Evolutionary conservation across 1,139 yeast species (phyloP).

Genomic region (Ashbya aceris): DNA sequence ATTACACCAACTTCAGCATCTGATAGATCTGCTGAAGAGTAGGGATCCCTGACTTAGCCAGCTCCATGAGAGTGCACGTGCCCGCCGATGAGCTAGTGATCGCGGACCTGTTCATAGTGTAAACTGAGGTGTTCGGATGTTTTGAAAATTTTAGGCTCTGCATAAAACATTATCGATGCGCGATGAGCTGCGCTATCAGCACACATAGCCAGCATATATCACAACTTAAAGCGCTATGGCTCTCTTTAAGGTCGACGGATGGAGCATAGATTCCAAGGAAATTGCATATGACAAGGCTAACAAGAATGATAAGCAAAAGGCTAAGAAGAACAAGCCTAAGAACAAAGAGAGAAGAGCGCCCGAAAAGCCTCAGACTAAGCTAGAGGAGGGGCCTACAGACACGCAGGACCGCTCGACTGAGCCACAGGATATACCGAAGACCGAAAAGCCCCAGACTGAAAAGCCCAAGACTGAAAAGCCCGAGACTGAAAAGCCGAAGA

Average conservation of each 20-base stretch:
- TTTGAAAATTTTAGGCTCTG: conserved; percentile 1
- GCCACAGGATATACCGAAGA: conserved; percentile 1
- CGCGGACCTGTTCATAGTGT: background rate
- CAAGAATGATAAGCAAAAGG: conserved; percentile 27
- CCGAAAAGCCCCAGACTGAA: background rate
- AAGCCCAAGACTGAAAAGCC: conserved; percentile 1
- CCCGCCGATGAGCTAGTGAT: background rate
- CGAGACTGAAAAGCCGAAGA: background rate
- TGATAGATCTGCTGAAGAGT: background rate
- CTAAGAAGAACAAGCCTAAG: conserved; percentile 10
- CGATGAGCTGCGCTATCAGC: background rate
- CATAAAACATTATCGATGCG: background rate
- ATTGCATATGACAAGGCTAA: conserved; percentile 40
- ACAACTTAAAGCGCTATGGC: conserved; percentile 41
- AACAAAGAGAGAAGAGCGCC: conserved; percentile 8
- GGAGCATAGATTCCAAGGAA: conserved; percentile 55
- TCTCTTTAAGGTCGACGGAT: conserved; percentile 71
- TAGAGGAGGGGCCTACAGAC: too few relatives aligned
- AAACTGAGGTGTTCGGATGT: background rate
- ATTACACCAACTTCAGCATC: background rate
- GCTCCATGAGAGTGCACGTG: background rate
- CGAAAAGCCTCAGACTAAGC: conserved; percentile 1
- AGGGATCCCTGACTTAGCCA: background rate
- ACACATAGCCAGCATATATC: background rate
- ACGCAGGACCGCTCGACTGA: background rate